Evolutionary conservation across 176 grass and related monocot genomes (phyloP).

Genomic region (Themeda triandra): DNA sequence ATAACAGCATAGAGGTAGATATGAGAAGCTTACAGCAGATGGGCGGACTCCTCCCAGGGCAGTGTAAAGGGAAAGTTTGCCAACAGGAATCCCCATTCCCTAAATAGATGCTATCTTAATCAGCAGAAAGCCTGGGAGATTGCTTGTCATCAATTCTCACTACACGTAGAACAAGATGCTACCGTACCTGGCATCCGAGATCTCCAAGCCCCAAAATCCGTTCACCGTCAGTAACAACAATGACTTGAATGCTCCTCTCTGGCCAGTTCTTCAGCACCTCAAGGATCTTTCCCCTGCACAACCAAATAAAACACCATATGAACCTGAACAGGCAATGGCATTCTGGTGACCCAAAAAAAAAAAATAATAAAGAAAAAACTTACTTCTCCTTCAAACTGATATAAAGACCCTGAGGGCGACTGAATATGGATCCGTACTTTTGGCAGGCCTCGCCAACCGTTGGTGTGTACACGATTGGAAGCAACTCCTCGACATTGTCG

Average conservation of each 20-base stretch:
- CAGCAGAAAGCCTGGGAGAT: background rate
- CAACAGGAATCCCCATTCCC: constrained; percentile 99
- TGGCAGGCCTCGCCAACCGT: constrained; percentile 98
- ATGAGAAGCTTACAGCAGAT: constrained; percentile 70
- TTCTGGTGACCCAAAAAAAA: background rate
- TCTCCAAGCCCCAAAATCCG: constrained; percentile 95
- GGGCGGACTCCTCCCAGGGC: constrained; percentile 93
- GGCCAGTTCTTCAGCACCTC: constrained; percentile 95
- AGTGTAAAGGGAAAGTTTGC: constrained; percentile 95
- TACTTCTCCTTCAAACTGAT: constrained; percentile 98
- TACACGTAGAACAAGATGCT: background rate
- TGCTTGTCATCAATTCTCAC: constrained; percentile 5
- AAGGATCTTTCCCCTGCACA: constrained; percentile 77
- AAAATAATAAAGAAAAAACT: background rate
- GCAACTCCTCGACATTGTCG: constrained; percentile 90
- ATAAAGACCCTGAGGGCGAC: constrained; percentile 75
- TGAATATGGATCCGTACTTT: constrained; percentile 90
- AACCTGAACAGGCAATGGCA: background rate
- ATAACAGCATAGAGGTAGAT: constrained; percentile 8
- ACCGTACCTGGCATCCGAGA: constrained; percentile 94
- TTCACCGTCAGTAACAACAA: constrained; percentile 94
- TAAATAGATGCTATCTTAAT: constrained; percentile 44
- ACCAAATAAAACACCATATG: constrained; percentile 17
- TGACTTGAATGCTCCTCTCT: constrained; percentile 94
- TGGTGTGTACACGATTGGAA: constrained; percentile 93